Conservation (phyloP, 129 eudicot genomes). For the Cynara cardunculus region DNA sequence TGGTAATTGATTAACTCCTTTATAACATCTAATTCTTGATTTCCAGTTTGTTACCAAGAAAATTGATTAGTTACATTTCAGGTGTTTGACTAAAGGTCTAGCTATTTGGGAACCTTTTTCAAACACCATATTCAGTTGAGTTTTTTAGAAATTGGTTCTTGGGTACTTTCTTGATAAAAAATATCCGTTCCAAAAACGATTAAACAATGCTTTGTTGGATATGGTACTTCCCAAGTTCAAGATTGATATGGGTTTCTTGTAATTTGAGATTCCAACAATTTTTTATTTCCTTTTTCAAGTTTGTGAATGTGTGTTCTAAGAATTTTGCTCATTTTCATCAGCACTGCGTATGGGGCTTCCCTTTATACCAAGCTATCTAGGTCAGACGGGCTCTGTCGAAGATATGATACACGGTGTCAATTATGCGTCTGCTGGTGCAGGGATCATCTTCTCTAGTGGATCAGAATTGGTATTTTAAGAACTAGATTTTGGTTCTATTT, state of each 20-base stretch:
- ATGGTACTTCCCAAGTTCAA: background rate
- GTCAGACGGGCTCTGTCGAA: slow-evolving; percentile 52
- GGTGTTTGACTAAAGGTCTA: slow-evolving; percentile 19
- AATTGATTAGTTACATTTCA: background rate
- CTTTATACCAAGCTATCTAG: slow-evolving; percentile 73
- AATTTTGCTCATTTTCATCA: slow-evolving; percentile 15
- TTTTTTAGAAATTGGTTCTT: background rate
- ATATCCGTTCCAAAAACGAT: background rate
- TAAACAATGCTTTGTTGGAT: background rate
- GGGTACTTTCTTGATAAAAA: background rate
- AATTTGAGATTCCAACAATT: background rate
- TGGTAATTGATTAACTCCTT: slow-evolving; percentile 27
- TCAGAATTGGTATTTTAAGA: slow-evolving; percentile 67
- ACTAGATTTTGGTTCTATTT: background rate
- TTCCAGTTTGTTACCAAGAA: background rate
- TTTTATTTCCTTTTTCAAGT: background rate
- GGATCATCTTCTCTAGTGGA: slow-evolving; percentile 90
- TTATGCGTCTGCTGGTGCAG: slow-evolving; percentile 98
- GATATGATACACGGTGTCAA: slow-evolving; percentile 84
- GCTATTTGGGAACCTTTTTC: background rate
- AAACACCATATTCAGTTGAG: background rate
- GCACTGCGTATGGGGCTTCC: slow-evolving; percentile 82
- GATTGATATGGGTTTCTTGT: background rate
- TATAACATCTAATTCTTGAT: background rate
- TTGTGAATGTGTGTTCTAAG: background rate